Evolutionary conservation across 75 land plant genomes (phyloP), one percentile per base, ranked within the genome.

Genomic region (Sequoiadendron giganteum): DNA sequence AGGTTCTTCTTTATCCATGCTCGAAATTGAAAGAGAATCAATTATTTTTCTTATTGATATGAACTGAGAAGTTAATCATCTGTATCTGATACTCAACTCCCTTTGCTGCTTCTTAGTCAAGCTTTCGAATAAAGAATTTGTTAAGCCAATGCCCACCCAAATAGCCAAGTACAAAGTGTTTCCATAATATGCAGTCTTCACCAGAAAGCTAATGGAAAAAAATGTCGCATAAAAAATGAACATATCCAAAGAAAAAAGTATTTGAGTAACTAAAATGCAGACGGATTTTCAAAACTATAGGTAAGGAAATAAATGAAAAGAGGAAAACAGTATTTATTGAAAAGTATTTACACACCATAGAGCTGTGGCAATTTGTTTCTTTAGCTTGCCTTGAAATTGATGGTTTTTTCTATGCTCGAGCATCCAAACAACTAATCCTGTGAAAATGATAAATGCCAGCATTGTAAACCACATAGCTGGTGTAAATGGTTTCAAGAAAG

Each of bases 401-500:
- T 14, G 16, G 77, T 86, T 86, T 3, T 75, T 86, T 43, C 47
- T 55, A 40, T 48, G 86, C 55, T 85, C 86, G 0, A 85, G 86
- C 38, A 86, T 38, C 87, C 87, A 86, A 18, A 86, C 84, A 65
- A 86, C 84, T 30, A 65, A 30, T 38, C 84, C 83, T 65, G 87
- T 86, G 84, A 86, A 75, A 30, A 86, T n/a, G 40, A 75, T 40
- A 70, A 86, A 70, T 38, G 43, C 84, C 43, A 70, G 40, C 42
- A 75, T 77, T 25, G 87, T 86, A 65, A 86, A 43, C 70, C 68
- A 86, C 77, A 45, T 42, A 42, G 70, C 28, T 55, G 76, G 40
- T 39, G 77, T 30, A 40, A 90, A 90, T 79, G 90, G 86, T 39
- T 54, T 43, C 65, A 85, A 10, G 86, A 85, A 85, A 25, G 86